Base-by-base conservation (phyloP, 31 red algal genomes). In the Bonnemaisonia californica region DNA sequence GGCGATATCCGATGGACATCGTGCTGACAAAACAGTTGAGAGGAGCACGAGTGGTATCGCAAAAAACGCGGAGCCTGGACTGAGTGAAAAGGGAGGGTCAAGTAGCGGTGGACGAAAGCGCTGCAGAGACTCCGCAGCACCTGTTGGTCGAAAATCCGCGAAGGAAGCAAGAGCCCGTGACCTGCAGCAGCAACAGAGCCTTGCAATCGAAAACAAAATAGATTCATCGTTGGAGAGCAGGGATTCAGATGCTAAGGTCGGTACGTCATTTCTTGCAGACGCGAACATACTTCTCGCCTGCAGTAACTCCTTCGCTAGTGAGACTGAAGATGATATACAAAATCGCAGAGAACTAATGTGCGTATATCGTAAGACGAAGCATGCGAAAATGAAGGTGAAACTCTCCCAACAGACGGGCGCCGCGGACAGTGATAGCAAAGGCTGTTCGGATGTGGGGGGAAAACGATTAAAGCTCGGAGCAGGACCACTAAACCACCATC, bases 311-410 rank as follows among this genome's bases (percentile, higher is more conserved):
- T 26, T 13, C 29, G 61, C 26, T 27, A 18, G 8, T 32, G 69
- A 73, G 36, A 73, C 69, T 9, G 36, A 11, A 12, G 69, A 73
- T 13, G 69, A 73, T 26, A 26, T 30, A 34, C 11, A 38, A 13
- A 34, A 73, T 13, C 18, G 69, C 12, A 38, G 39, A 18, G 36
- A 73, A 48, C 16, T 73, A 7, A 18, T 73, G 13, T 12, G 69
- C 12, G 28, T 73, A 18, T n/a, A 38, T 38, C 26, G 36, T 7
- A 47, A 48, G 36, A 19, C 39, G 36, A 38, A 73, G 26, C 61
- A 26, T 27, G 11, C 12, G 12, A 28, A 66, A 66, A 66, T 66
- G 61, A 66, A 66, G 29, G 26, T 13, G 12, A 66, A n/a, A n/a
- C n/a, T n/a, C n/a, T n/a, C n/a, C n/a, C n/a, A n/a, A n/a, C n/a